A percentile compares a stretch with the other conserved stretches of the same genome.
phyloP scores from a whole-genome alignment of 2,329 filamentous ascomycete genomes.

The Aspergillus brunneoviolaceus region DNA sequence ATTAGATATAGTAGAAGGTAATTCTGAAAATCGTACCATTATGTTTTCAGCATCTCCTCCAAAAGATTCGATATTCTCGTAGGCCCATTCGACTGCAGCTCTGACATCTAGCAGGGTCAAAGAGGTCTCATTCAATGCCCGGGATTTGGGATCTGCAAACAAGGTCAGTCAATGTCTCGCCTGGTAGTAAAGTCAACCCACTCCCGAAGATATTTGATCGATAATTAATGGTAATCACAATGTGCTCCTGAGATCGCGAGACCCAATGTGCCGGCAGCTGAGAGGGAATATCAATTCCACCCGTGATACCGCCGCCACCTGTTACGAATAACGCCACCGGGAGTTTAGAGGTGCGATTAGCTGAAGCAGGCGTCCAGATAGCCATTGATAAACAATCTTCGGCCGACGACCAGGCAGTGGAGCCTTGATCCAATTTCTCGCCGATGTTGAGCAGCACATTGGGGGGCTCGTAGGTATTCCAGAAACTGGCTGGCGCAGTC shows the following conservation, averaged over 20 bases:
- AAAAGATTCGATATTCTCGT: conserved; percentile 35
- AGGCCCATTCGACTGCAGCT: conserved; percentile 32
- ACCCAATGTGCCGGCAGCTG: conserved; percentile 35
- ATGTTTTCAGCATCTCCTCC: conserved; percentile 33
- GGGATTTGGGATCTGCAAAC: conserved; percentile 14
- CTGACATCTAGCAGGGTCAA: conserved; percentile 18
- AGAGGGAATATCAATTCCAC: conserved; percentile 38
- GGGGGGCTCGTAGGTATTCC: neutral
- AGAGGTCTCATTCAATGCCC: conserved; percentile 1
- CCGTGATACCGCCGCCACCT: conserved; percentile 24
- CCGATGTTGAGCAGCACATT: conserved; percentile 10
- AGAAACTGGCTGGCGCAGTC: neutral
- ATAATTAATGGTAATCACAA: conserved; percentile 42
- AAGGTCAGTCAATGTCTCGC: neutral
- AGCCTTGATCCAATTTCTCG: conserved; percentile 17
- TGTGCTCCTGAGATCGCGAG: conserved; percentile 39
- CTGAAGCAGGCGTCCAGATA: conserved; percentile 43
- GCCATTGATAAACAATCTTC: conserved; percentile 48
- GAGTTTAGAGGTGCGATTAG: conserved; percentile 15
- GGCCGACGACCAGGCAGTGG: conserved; percentile 22
- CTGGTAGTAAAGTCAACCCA: neutral
- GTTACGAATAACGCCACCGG: conserved; percentile 26
- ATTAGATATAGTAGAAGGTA: neutral
- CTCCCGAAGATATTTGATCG: conserved; percentile 28
- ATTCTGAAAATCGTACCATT: neutral